Base-by-base conservation (phyloP, 371 early-diverging fungal species). In the Lichtheimia ornata region DNA sequence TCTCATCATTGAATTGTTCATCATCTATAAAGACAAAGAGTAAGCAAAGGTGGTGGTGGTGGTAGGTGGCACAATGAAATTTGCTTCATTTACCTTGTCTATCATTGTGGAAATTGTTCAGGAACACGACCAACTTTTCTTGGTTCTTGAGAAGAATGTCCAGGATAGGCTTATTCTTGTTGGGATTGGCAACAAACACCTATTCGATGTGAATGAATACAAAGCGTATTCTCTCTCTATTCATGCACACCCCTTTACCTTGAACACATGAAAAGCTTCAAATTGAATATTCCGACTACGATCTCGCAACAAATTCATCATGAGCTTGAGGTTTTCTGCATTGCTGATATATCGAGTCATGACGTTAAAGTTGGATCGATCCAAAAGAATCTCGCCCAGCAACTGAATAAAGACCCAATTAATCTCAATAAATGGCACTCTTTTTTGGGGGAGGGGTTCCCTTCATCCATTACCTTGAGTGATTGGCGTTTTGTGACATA, bases 231-330 rank as follows among this genome's bases (percentile, higher is more conserved):
- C 7, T 7, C 14, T 1, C 5, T 13, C 6, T 40, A 15, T 13
- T 14, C 27, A 50, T 45, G 50, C n/a, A 28, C 12, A n/a, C n/a
- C n/a, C n/a, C n/a, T 41, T 63, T 66, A 66, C 93, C 85, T 98
- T 98, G 84, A 98, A 98, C 25, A 98, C 97, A 78, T 98, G 99
- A 83, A 98, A 98, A 0, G 99, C 98, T 81, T 98, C 99, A 70
- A 95, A 97, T 75, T 98, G 99, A 64, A 98, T 98, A 72, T 96
- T 98, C 68, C 93, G 88, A 73, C 94, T 94, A 66, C 86, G 90
- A 74, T 98, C 97, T 59, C 94, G 86, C 60, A 98, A 77, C 55
- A 96, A 79, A 62, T 92, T 96, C 99, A 98, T 98, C 90, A 97
- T 94, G 64, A 96, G 82, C 78, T 97, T 97, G 53, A 98, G 81